phyloP scores from a whole-genome alignment of 2,329 filamentous ascomycete genomes.

The Didymella arachidicola region DNA sequence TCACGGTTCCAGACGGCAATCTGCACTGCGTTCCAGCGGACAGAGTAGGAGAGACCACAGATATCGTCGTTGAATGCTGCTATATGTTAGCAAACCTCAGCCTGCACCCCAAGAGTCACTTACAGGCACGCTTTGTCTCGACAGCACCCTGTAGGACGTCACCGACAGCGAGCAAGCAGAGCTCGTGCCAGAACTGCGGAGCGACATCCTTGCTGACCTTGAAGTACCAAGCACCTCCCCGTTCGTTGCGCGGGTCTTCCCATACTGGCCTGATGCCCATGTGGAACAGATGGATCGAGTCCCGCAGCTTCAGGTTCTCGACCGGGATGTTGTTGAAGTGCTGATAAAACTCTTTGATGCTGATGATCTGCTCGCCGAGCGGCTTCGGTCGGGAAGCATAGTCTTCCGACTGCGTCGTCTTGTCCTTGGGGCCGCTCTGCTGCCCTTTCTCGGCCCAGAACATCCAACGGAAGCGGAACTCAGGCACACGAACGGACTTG shows the following conservation, averaged over 20 bases:
- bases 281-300: slow-evolving; percentile 79
- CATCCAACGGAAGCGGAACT: slow-evolving; percentile 61
- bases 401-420: slow-evolving; percentile 35
- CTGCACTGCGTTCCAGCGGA: slow-evolving; percentile 87
- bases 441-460: slow-evolving; percentile 60
- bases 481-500: slow-evolving; percentile 57
- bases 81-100: neutral
- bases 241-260: slow-evolving; percentile 85
- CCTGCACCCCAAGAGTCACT: slow-evolving; percentile 34
- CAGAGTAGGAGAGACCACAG: slow-evolving; percentile 85
- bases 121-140: slow-evolving; percentile 66
- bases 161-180: slow-evolving; percentile 83
- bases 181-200: slow-evolving; percentile 79
- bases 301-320: slow-evolving; percentile 72
- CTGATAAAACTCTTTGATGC: slow-evolving; percentile 60
- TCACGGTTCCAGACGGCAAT: slow-evolving; percentile 95
- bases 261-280: slow-evolving; percentile 81
- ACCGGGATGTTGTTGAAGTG: slow-evolving; percentile 76
- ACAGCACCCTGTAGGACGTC: slow-evolving; percentile 79
- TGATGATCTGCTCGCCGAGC: slow-evolving; percentile 53
- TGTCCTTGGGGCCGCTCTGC: slow-evolving; percentile 37
- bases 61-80: slow-evolving; percentile 74
- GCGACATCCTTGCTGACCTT: slow-evolving; percentile 78
- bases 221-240: slow-evolving; percentile 92
- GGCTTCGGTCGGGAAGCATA: slow-evolving; percentile 59